Evolutionary conservation across 2,329 filamentous ascomycete species (phyloP), one percentile per base, ranked within the genome.

Genomic region (Diaporthe humulicola): DNA sequence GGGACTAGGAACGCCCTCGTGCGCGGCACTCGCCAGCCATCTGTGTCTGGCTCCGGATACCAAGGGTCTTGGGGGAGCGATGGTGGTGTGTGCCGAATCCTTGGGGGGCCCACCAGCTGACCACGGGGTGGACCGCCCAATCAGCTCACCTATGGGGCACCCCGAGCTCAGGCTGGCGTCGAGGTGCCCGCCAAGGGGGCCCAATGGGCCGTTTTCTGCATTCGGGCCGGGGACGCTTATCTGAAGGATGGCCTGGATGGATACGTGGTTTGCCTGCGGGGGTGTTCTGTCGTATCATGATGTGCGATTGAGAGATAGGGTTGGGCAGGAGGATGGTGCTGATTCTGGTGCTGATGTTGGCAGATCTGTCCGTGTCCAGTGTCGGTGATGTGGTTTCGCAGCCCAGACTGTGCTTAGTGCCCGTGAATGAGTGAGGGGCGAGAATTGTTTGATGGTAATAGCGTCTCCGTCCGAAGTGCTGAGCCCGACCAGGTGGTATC

Each of bases 171-270:
- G 19, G 30, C 22, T 28, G 45, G 61, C 48, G 17, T 14, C 22
- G 64, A 52, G 22, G 48, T 38, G 64, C 22, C 22, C 64, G 64
- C 64, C 64, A 69, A 69, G 64, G 64, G 33, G 40, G 48, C 48
- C 48, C 30, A 69, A 50, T 54, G 64, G 64, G 64, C 15, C 48
- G 64, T 69, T 67, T 67, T 25, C 17, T 69, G 64, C 48, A 69
- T 28, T 69, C 64, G 64, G 45, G 33, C 64, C 48, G 64, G 64
- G 45, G 4, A 52, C 40, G 30, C 64, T 69, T 69, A 69, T 69
- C 64, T 69, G 48, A 69, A 69, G 64, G 64, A 69, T n/a, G n/a
- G n/a, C n/a, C n/a, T n/a, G n/a, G n/a, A n/a, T 54, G 45, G 64
- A 54, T 69, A 52, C 33, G 33, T 40, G 30, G 28, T 10, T 22